Conservation (phyloP, 83 land plant species). For the Picea mariana region DNA sequence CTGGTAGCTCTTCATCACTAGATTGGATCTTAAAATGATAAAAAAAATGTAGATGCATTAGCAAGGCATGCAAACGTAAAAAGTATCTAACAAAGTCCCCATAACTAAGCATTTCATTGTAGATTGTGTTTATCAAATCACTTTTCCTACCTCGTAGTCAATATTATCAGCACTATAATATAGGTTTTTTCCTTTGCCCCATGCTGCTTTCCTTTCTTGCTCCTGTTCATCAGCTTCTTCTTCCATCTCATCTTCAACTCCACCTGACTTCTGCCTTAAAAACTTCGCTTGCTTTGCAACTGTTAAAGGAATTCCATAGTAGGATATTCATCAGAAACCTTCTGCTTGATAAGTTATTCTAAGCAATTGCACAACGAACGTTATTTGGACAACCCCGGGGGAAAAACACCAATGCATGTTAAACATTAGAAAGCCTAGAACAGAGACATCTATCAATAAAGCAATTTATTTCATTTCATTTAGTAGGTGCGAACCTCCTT, state of each 20-base stretch:
- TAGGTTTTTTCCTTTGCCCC: constrained; percentile 65
- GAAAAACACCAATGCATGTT: neutral
- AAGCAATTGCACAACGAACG: neutral
- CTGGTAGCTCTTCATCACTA: constrained; percentile 81
- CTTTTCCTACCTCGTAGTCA: constrained; percentile 62
- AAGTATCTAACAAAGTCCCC: neutral
- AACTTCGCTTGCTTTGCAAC: constrained; percentile 73
- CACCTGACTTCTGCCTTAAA: constrained; percentile 63
- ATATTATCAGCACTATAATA: constrained; percentile 78
- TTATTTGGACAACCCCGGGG: neutral
- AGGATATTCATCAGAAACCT: neutral
- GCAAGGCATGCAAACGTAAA: neutral
- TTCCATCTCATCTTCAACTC: constrained; percentile 67
- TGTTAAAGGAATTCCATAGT: constrained; percentile 12
- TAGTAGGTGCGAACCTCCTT: too few species aligned
- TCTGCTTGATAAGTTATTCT: neutral
- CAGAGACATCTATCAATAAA: neutral
- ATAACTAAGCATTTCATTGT: neutral
- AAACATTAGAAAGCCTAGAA: neutral
- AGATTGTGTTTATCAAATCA: neutral
- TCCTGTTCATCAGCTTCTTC: constrained; percentile 66
- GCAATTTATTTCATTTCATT: neutral
- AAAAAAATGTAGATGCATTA: neutral
- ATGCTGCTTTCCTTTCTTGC: constrained; percentile 40
- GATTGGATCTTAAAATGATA: constrained; percentile 58